Conservation (phyloP, 2,329 filamentous ascomycete genomes). For the Tolypocladium ophioglossoides region DNA sequence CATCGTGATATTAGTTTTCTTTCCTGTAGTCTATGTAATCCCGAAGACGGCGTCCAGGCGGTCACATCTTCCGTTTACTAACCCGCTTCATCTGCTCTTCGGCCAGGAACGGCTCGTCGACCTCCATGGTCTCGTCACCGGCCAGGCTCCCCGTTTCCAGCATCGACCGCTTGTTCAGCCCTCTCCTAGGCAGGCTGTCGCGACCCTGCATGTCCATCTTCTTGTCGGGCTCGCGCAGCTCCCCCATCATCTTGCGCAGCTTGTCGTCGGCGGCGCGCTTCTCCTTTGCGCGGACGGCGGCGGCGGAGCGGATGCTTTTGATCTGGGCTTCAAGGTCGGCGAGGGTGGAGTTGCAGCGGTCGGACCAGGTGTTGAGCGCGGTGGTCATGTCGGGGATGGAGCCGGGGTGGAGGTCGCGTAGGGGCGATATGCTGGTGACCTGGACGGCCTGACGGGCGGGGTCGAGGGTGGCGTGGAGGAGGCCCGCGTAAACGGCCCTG, state of each 20-base stretch:
- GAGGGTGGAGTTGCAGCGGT: conserved; percentile 66
- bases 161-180: conserved; percentile 23
- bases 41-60: not conserved
- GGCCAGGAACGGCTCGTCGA: conserved; percentile 39
- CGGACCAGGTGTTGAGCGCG: conserved; percentile 64
- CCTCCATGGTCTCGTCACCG: conserved; percentile 42
- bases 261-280: conserved; percentile 35
- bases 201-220: conserved; percentile 13
- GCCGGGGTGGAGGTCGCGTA: conserved; percentile 73
- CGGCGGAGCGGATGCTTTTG: conserved; percentile 48
- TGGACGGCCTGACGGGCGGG: conserved; percentile 63
- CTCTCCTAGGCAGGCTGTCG: conserved; percentile 15
- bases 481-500: conserved; percentile 73
- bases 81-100: conserved; percentile 40
- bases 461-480: conserved; percentile 76
- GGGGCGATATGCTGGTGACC: conserved; percentile 69
- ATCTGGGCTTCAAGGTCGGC: conserved; percentile 68
- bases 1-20: conserved; percentile 14
- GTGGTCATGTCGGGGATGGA: conserved; percentile 58
- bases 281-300: conserved; percentile 40
- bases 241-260: conserved; percentile 37
- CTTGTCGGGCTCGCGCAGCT: conserved; percentile 31
- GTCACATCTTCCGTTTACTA: conserved; percentile 43
- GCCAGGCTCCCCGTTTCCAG: conserved; percentile 31
- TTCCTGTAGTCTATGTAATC: not conserved